phyloP scores from a whole-genome alignment of 192 early-diverging fungal species.

The Oehlia diaphana region DNA sequence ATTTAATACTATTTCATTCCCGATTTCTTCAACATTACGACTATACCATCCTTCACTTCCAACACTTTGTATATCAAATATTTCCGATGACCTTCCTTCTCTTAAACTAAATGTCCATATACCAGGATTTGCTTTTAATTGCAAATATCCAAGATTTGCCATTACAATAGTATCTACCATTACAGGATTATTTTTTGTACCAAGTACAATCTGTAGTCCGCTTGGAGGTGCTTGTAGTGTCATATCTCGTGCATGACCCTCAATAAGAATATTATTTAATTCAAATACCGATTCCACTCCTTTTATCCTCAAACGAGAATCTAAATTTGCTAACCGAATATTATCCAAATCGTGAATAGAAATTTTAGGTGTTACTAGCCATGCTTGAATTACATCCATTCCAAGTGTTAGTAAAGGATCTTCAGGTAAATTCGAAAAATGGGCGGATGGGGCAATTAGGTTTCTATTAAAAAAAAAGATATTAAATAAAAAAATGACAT shows the following conservation, averaged over 20 bases:
- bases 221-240: slow-evolving; percentile 74
- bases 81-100: slow-evolving; percentile 75
- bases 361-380: slow-evolving; percentile 83
- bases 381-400: slow-evolving; percentile 84
- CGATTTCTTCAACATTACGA: slow-evolving; percentile 46
- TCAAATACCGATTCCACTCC: slow-evolving; percentile 77
- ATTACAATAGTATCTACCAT: slow-evolving; percentile 94
- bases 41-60: slow-evolving; percentile 50
- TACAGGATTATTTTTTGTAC: slow-evolving; percentile 57
- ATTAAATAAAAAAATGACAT: neutral
- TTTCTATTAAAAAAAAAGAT: slow-evolving; percentile 1
- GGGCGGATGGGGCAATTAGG: slow-evolving; percentile 52
- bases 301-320: slow-evolving; percentile 29
- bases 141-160: slow-evolving; percentile 98
- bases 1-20: slow-evolving; percentile 61
- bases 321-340: slow-evolving; percentile 64
- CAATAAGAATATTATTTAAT: slow-evolving; percentile 83
- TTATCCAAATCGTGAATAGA: slow-evolving; percentile 94
- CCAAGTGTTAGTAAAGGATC: slow-evolving; percentile 85
- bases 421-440: slow-evolving; percentile 73
- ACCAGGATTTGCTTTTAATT: slow-evolving; percentile 92
- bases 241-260: slow-evolving; percentile 84
- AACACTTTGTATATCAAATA: slow-evolving; percentile 74
- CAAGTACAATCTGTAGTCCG: slow-evolving; percentile 87
- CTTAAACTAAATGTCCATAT: slow-evolving; percentile 82